Percentiles rank a stretch among this genome's conserved stretches.
Evolutionary conservation across 2,329 filamentous ascomycete species (phyloP).

Genomic region (Arthrobotrys sinensis): DNA sequence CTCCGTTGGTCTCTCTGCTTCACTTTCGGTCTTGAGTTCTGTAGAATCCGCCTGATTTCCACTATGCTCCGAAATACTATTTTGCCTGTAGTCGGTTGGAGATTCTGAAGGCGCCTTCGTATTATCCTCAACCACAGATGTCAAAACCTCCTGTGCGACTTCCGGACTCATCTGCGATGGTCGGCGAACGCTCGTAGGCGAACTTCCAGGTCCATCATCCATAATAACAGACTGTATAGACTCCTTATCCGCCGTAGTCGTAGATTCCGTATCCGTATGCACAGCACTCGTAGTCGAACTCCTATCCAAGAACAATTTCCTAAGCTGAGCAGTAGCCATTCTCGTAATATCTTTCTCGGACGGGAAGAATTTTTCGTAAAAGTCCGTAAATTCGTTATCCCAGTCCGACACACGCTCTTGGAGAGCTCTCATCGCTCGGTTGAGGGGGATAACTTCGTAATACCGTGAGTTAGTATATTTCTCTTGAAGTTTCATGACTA

Average conservation of each 20-base stretch:
- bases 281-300: constrained; percentile 79
- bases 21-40: constrained; percentile 44
- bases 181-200: constrained; percentile 48
- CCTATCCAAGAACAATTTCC: constrained; percentile 93
- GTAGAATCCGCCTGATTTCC: constrained; percentile 45
- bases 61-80: constrained; percentile 49
- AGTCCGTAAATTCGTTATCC: constrained; percentile 90
- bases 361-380: constrained; percentile 92
- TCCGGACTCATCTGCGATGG: constrained; percentile 67
- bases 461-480: constrained; percentile 95
- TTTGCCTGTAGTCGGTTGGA: constrained; percentile 39
- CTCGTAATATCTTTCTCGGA: constrained; percentile 96
- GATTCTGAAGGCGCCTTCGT: constrained; percentile 65
- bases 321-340: constrained; percentile 90
- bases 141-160: constrained; percentile 76
- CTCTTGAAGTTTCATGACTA: constrained; percentile 85
- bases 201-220: constrained; percentile 46
- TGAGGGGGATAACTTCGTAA: constrained; percentile 96
- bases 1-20: constrained; percentile 30
- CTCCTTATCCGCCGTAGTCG: constrained; percentile 69
- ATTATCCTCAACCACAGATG: constrained; percentile 78
- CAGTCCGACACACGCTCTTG: constrained; percentile 93
- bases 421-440: constrained; percentile 87
- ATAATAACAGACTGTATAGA: constrained; percentile 54
- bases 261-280: constrained; percentile 77